Evolutionary conservation across 371 early-diverging fungal genomes (phyloP).

Genomic region (Syncephalastrum contaminatum): DNA sequence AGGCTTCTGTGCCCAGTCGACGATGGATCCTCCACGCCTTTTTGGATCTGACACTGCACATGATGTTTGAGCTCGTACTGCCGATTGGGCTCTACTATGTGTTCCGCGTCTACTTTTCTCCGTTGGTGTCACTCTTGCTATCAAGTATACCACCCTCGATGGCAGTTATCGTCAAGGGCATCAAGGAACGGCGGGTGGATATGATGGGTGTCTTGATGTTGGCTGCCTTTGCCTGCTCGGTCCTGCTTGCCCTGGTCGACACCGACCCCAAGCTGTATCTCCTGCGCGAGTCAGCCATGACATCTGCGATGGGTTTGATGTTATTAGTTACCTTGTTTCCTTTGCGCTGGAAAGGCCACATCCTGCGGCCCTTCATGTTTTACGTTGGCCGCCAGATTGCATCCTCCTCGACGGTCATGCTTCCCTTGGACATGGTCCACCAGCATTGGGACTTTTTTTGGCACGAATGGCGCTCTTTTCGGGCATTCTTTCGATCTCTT

Average conservation of each 20-base stretch:
- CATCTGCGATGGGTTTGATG: slow-evolving; percentile 45
- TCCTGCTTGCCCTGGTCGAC: slow-evolving; percentile 42
- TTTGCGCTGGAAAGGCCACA: slow-evolving; percentile 24
- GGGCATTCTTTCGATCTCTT: slow-evolving; percentile 31
- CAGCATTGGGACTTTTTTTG: slow-evolving; percentile 48
- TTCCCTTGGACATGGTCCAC: slow-evolving; percentile 23
- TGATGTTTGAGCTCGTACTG: slow-evolving; percentile 40
- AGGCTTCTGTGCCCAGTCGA: slow-evolving; percentile 38
- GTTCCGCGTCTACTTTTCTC: slow-evolving; percentile 34
- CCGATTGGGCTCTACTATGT: slow-evolving; percentile 46
- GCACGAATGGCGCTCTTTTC: slow-evolving; percentile 32
- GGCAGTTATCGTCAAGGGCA: slow-evolving; percentile 27
- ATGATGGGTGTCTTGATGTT: slow-evolving; percentile 48
- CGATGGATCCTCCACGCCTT: slow-evolving; percentile 36
- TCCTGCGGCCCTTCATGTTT: slow-evolving; percentile 44
- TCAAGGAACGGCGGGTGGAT: slow-evolving; percentile 37
- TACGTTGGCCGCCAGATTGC: slow-evolving; percentile 46
- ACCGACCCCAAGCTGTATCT: slow-evolving; percentile 49
- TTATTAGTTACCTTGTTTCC: slow-evolving; percentile 42
- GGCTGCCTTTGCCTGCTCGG: slow-evolving; percentile 46
- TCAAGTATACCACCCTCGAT: slow-evolving; percentile 47
- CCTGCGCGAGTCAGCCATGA: slow-evolving; percentile 50
- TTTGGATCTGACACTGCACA: slow-evolving; percentile 29
- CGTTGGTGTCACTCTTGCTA: slow-evolving; percentile 37
- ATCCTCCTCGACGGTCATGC: slow-evolving; percentile 24